These are phyloP conservation scores for Chaetoscypha palmicola DNA, from an alignment of 2,329 filamentous ascomycete species.

Conservation along the genomic window DNA sequence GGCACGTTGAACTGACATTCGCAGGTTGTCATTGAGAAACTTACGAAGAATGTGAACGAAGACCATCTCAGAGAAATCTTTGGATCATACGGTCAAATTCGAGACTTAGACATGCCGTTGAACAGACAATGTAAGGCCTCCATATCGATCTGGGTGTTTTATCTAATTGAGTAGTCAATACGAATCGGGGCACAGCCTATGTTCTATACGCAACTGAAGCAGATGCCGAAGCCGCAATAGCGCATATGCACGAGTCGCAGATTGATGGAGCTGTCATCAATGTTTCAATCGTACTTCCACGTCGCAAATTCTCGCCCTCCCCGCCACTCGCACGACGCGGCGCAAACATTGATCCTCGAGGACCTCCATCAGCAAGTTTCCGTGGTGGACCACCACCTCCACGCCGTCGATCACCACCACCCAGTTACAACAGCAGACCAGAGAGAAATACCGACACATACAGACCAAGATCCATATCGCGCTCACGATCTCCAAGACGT, in stretches of 20 bases:
- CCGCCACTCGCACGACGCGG: conserved; percentile 65
- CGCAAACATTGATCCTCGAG: conserved; percentile 51
- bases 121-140: conserved; percentile 66
- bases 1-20: conserved; percentile 13
- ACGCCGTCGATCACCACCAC: conserved; percentile 23
- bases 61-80: conserved; percentile 89
- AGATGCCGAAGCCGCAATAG: conserved; percentile 81
- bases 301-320: conserved; percentile 64
- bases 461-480: conserved; percentile 32
- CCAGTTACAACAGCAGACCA: conserved; percentile 21
- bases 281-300: conserved; percentile 32
- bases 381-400: conserved; percentile 22
- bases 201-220: conserved; percentile 72
- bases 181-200: conserved; percentile 89
- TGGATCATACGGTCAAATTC: conserved; percentile 75
- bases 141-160: conserved; percentile 2
- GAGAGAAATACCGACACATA: conserved; percentile 31
- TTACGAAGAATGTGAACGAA: conserved; percentile 92
- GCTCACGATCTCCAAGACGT: conserved; percentile 36
- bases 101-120: conserved; percentile 82
- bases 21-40: conserved; percentile 89
- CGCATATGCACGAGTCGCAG: conserved; percentile 97
- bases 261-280: conserved; percentile 32
- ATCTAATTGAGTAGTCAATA: conserved; percentile 56
- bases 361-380: conserved; percentile 16